A percentile compares a stretch with the other conserved stretches of the same genome.
phyloP scores from a whole-genome alignment of 2,329 filamentous ascomycete species.

The Corynespora cassiicola region DNA sequence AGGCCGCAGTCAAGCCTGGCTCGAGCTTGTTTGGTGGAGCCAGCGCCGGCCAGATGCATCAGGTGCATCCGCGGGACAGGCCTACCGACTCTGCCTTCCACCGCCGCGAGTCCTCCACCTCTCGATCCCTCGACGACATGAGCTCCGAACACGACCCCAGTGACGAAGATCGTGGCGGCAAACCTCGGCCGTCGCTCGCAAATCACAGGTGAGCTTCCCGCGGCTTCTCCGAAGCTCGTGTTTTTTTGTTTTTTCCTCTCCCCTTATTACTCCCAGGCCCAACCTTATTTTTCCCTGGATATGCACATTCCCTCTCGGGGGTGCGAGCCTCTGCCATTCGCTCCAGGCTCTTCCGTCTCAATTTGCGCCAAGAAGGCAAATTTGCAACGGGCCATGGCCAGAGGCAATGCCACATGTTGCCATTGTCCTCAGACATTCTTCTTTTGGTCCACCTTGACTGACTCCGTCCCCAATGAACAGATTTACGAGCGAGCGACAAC shows the following conservation, averaged over 20 bases:
- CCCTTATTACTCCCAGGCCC: neutral
- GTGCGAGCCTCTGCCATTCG: too few relatives aligned
- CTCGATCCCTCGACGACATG: slow-evolving; percentile 44
- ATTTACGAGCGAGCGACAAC: slow-evolving; percentile 65
- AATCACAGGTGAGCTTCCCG: slow-evolving; percentile 50
- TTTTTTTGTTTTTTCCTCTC: too few relatives aligned
- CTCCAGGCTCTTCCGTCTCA: too few relatives aligned
- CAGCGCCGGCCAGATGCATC: slow-evolving; percentile 21
- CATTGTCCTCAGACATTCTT: neutral
- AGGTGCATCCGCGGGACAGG: slow-evolving; percentile 29
- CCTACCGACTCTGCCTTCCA: slow-evolving; percentile 37
- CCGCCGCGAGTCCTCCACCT: slow-evolving; percentile 49
- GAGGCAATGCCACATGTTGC: too few relatives aligned
- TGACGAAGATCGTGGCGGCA: slow-evolving; percentile 44
- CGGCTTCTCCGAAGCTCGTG: slow-evolving; percentile 6
- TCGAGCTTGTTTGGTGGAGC: slow-evolving; percentile 52
- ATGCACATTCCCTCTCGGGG: too few relatives aligned
- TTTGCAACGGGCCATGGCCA: too few relatives aligned
- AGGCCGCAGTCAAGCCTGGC: slow-evolving; percentile 53
- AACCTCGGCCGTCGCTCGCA: slow-evolving; percentile 43
- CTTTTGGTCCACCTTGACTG: neutral
- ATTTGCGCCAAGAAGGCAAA: too few relatives aligned
- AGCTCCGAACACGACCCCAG: slow-evolving; percentile 40
- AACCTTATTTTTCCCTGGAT: too few relatives aligned
- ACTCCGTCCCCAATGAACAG: slow-evolving; percentile 39